phyloP scores from a whole-genome alignment of 1,284 basidiomycete species.

The Puccinia novopanici region DNA sequence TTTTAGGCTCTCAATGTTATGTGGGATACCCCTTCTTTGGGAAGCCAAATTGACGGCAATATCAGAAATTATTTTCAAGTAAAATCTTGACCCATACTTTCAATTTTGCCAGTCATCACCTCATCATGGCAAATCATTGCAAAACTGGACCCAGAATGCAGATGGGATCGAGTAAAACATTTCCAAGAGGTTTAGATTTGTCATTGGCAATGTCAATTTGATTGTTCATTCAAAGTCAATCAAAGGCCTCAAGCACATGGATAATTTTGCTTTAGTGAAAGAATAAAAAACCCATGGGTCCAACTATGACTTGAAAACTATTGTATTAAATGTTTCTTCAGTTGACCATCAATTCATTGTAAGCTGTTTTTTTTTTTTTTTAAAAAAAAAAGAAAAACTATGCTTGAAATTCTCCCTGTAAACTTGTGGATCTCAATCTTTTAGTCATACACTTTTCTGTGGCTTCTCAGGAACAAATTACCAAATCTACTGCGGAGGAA shows the following conservation, averaged over 20 bases:
- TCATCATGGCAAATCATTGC: constrained; percentile 65
- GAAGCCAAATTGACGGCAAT: constrained; percentile 85
- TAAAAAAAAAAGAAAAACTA: background rate
- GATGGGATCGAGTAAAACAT: constrained; percentile 80
- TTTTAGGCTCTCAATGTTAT: constrained; percentile 78
- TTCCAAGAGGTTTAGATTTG: constrained; percentile 83
- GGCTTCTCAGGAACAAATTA: constrained; percentile 64
- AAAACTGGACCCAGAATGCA: constrained; percentile 74
- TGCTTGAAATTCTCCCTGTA: background rate
- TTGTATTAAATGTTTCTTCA: constrained; percentile 73
- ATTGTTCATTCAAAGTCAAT: constrained; percentile 28
- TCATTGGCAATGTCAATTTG: constrained; percentile 67
- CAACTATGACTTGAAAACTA: constrained; percentile 83
- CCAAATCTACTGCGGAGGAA: constrained; percentile 80
- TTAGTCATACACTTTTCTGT: background rate
- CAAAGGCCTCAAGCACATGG: constrained; percentile 79
- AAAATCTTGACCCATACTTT: constrained; percentile 69
- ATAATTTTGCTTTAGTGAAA: constrained; percentile 87
- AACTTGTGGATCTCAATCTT: background rate
- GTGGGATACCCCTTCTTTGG: constrained; percentile 93
- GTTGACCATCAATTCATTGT: constrained; percentile 87
- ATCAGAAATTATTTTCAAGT: too few species aligned
- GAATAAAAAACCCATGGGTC: constrained; percentile 90
- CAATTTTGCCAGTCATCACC: constrained; percentile 71
- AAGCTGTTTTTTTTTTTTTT: constrained; percentile 58